Base-by-base conservation (phyloP, 371 early-diverging fungal species). In the Circinella minor region DNA sequence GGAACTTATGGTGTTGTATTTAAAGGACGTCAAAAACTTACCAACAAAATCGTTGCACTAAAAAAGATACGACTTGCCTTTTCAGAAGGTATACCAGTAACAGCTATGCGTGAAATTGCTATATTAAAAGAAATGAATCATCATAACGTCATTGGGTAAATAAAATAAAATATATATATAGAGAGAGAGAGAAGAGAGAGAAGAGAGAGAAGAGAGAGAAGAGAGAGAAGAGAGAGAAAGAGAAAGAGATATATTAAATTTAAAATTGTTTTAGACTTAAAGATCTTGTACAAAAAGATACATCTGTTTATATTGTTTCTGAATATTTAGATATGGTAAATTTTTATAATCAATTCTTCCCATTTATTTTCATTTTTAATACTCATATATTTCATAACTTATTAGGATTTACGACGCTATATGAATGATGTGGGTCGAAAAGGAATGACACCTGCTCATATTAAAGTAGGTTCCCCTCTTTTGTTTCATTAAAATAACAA, bases 1-100 rank as follows among this genome's bases (percentile, higher is more conserved):
- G 98, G 98, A 46, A 96, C 97, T 9, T 98, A 97, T 65, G 99
- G 98, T 46, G 95, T 99, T 46, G 99, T 99, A 9, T 99, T 96
- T 85, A 98, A 96, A 81, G 99, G 94, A 36, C 77, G 73, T 61
- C 90, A 96, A 69, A 87, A 86, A 74, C 74, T 74, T 1, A 94
- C 92, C 36, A 95, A 95, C 36, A 71, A 78, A 36, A 80, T 93
- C 13, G 98, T 99, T 7, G 99, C 99, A 18, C 72, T 99, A 57
- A 99, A 99, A 81, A 96, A 96, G 78, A 95, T 99, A 67, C 87
- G 96, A 27, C 81, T 98, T 4, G 95, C 95, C 67, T 85, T 92
- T 20, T 93, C 94, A 69, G 97, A 98, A 79, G 99, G 99, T 55
- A 71, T 99, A 6, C 97, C 99, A 1, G 92, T 93, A 7, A 96